Evolutionary conservation across 495 filamentous ascomycete species (phyloP), one percentile per base, ranked within the genome.

Genomic region (Letharia lupina): DNA sequence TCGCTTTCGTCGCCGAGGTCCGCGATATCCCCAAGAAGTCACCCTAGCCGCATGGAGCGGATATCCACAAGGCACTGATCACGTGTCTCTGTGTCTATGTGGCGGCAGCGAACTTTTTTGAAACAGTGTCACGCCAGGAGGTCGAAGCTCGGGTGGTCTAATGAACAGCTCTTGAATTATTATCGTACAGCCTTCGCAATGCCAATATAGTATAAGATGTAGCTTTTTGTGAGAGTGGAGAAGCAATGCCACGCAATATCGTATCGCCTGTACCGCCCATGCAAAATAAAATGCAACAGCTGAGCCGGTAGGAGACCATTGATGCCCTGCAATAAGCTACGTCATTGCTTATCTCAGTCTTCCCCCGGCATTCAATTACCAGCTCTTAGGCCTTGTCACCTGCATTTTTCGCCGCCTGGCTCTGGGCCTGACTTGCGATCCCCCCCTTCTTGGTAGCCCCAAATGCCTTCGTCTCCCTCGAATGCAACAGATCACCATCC

Each of bases 391-490:
- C 73, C 58, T 52, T 66, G 28, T 50, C 64, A 31, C 67, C 60
- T 31, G 66, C 58, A 56, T 69, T 71, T 52, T 67, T 65, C 35
- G 67, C 68, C 8, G 63, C 67, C 48, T 63, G 65, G 18, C 56
- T 62, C 31, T 69, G 65, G 12, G 70, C 65, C 50, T 65, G 61
- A 44, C 65, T 60, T 35, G 66, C 66, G 35, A 68, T 59, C 23
- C 75, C 73, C 3, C 75, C 74, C 63, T 73, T 74, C 58, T 73
- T 73, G 6, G 74, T 75, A 9, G 37, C 58, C 4, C 74, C 74
- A 64, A 71, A 72, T 0, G 73, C 73, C 52, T 69, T 69, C 18
- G 72, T 69, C 69, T 77, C 75, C 12, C 74, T 70, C 56, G 64
- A 67, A 33, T 75, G 74, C 52, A 73, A 41, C 3, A 70, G 35